Base-by-base conservation (phyloP, 1,284 basidiomycete species). In the Fomes fomentarius region DNA sequence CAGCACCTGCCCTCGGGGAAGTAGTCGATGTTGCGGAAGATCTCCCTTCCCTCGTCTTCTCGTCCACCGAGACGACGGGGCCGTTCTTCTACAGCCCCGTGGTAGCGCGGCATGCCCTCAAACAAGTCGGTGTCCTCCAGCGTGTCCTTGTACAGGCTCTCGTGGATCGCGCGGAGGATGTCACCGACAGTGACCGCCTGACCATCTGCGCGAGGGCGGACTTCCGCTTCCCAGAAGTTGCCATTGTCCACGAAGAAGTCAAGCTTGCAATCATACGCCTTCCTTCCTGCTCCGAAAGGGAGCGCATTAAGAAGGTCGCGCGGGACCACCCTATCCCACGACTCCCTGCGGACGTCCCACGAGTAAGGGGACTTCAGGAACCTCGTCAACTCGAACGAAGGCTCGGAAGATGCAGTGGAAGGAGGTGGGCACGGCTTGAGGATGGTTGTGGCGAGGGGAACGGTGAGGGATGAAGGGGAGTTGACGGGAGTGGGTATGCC, bases 141-240 rank as follows among this genome's bases (percentile, higher is more conserved):
- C 7, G 9, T n/a, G n/a, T n/a, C 19, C 21, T 25, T n/a, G 25
- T 38, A 49, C 3, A 50, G 30, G 19, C 34, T 21, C 8, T 12
- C 4, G 21, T 35, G 40, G 24, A 50, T 26, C 40, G 40, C 48
- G 22, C 7, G 8, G 17, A 50, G 31, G 17, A 50, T 33, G 33
- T 50, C 48, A 22, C 10, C 31, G 31, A 50, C 39, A 22, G 48
- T 43, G 10, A 50, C 26, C 14, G 39, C 11, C n/a, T n/a, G n/a
- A n/a, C n/a, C n/a, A n/a, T n/a, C n/a, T n/a, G n/a, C n/a, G n/a
- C n/a, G n/a, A n/a, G n/a, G n/a, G n/a, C 4, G 15, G 17, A 8
- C 35, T 17, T 8, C 14, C 3, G 35, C 15, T 3, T 4, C 7
- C 35, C 35, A 37, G 9, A n/a, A 9, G 35, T 37, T 17, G 35